These are phyloP conservation scores for Monilinia vaccinii-corymbosi DNA, from an alignment of 2,329 filamentous ascomycete species.

Conservation along the genomic window DNA sequence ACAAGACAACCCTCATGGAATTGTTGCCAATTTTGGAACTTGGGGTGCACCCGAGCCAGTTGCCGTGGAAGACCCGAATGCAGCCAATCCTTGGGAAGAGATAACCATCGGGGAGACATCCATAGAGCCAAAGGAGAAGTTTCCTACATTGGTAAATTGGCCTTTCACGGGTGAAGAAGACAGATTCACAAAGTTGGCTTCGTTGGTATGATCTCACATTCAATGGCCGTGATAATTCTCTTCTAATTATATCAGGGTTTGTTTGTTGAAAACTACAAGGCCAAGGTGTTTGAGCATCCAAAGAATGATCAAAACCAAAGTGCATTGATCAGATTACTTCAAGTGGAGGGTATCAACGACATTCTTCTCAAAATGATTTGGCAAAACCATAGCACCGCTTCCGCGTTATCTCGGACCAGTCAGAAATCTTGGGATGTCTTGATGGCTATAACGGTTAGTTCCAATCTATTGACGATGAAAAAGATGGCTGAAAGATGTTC, in stretches of 20 bases:
- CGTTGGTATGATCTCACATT: background rate
- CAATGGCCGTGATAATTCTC: background rate
- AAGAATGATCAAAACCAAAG: background rate
- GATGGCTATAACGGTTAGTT: conserved; percentile 3
- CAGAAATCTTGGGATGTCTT: conserved; percentile 1
- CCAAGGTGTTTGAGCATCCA: background rate
- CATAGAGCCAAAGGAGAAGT: background rate
- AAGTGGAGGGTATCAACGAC: background rate
- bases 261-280: background rate
- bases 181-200: background rate
- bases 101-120: too few relatives aligned
- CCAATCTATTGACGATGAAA: background rate
- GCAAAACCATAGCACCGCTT: background rate
- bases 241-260: background rate
- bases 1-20: background rate
- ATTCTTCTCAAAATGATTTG: conserved; percentile 1
- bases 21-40: background rate
- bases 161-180: background rate
- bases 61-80: background rate
- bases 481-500: background rate
- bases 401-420: background rate
- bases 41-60: background rate
- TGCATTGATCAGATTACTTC: background rate
- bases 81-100: background rate
- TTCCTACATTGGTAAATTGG: background rate